Evolutionary conservation across 129 eudicot genomes (phyloP).

Genomic region (Cynara cardunculus): DNA sequence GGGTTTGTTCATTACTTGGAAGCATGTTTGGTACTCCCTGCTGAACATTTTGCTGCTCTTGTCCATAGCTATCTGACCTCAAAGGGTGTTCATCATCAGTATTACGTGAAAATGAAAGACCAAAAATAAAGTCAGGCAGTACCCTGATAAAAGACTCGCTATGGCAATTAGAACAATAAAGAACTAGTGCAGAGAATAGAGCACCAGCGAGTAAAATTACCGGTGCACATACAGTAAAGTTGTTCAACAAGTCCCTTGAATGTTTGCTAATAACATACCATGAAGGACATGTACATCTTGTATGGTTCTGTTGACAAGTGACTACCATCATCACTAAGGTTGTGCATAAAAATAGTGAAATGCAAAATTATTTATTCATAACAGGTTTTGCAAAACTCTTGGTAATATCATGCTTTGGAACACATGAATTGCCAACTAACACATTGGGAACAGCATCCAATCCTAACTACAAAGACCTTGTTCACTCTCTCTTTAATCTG

Average conservation of each 20-base stretch:
- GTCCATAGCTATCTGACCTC: slow-evolving; percentile 41
- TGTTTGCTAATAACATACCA: not conserved
- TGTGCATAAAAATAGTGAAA: not conserved
- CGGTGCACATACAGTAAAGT: not conserved
- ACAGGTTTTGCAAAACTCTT: not conserved
- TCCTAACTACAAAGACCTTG: not conserved
- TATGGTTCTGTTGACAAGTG: not conserved
- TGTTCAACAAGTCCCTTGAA: not conserved
- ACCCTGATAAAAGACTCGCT: not conserved
- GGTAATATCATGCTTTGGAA: not conserved
- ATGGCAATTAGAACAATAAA: not conserved
- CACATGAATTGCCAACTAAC: not conserved
- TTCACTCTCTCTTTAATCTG: not conserved
- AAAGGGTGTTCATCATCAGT: slow-evolving; percentile 14
- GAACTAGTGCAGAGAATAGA: not conserved
- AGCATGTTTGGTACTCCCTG: slow-evolving; percentile 38
- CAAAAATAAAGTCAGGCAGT: not conserved
- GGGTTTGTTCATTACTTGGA: slow-evolving; percentile 38
- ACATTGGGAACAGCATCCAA: not conserved
- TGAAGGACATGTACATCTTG: not conserved
- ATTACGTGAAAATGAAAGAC: not conserved
- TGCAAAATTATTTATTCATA: not conserved
- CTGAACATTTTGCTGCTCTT: slow-evolving; percentile 36
- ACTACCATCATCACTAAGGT: not conserved
- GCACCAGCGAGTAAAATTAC: not conserved